These are phyloP conservation scores for Globisporangium rhizosaccharum DNA, from an alignment of 352 stramenopile species.

Conservation along the genomic window DNA sequence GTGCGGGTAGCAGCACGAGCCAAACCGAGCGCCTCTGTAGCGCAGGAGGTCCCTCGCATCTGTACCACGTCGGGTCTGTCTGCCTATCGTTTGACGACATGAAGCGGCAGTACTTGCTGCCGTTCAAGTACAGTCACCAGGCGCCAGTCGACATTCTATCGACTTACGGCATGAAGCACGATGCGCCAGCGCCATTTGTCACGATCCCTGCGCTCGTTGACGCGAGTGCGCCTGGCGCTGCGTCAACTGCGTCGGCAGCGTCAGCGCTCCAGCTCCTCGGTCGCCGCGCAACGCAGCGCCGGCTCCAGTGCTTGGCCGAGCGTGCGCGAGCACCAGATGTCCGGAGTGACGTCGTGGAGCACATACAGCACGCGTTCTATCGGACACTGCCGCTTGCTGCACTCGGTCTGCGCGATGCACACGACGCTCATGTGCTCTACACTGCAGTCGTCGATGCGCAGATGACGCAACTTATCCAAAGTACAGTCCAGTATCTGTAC, in stretches of 20 bases:
- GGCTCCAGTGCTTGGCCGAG: conserved; percentile 41
- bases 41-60: not conserved
- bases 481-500: conserved; percentile 33
- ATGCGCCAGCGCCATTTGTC: conserved; percentile 19
- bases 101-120: conserved; percentile 60
- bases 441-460: conserved; percentile 19
- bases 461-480: conserved; percentile 36
- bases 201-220: conserved; percentile 22
- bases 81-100: conserved; percentile 70
- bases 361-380: conserved; percentile 49
- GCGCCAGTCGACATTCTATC: conserved; percentile 41
- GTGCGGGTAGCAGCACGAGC: not conserved
- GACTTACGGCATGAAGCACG: conserved; percentile 35
- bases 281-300: conserved; percentile 31
- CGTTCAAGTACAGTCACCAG: conserved; percentile 44
- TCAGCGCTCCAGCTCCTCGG: conserved; percentile 23
- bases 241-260: conserved; percentile 8
- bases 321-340: conserved; percentile 23
- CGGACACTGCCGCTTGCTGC: conserved; percentile 31
- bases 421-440: conserved; percentile 24
- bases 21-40: not conserved
- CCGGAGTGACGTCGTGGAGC: conserved; percentile 23
- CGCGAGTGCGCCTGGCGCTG: conserved; percentile 1
- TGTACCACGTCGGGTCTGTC: conserved; percentile 43
- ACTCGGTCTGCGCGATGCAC: conserved; percentile 30